phyloP scores from a whole-genome alignment of 345 rosid species.

The Anastatica hierochuntica region DNA sequence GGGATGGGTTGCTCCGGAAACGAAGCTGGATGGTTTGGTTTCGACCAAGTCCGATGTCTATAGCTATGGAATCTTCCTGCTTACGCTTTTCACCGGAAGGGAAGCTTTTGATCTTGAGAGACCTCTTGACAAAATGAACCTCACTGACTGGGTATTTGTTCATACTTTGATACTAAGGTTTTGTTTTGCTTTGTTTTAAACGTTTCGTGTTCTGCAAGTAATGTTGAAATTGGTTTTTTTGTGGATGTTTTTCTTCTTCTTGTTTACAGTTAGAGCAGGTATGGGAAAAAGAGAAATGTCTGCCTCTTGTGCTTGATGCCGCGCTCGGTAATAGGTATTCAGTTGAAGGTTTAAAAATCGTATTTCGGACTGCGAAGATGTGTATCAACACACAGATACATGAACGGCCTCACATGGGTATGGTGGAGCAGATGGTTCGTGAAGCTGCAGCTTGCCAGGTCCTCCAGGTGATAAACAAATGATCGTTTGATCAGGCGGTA shows the following conservation, averaged over 20 bases:
- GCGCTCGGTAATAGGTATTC: background rate
- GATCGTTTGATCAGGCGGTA: no score
- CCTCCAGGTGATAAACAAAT: background rate
- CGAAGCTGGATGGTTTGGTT: conserved; percentile 33
- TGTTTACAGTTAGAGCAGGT: background rate
- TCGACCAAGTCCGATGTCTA: conserved; percentile 65
- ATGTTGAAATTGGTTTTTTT: no score
- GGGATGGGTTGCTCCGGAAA: conserved; percentile 43
- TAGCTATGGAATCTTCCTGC: conserved; percentile 67
- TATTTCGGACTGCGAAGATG: background rate
- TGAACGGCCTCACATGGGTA: background rate
- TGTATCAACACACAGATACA: background rate
- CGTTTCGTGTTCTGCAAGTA: background rate
- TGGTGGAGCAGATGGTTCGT: conserved; percentile 2
- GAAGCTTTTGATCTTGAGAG: conserved; percentile 43
- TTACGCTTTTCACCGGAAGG: conserved; percentile 63
- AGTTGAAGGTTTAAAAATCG: background rate
- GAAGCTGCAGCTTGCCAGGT: conserved; percentile 4
- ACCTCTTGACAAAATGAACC: conserved; percentile 9
- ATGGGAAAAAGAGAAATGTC: no score
- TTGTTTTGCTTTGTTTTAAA: background rate
- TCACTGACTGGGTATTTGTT: conserved; percentile 5
- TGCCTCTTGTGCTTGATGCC: background rate
- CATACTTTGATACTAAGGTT: background rate
- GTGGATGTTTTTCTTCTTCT: no score